phyloP scores from a whole-genome alignment of 129 eudicot species.

The Artemisia annua region DNA sequence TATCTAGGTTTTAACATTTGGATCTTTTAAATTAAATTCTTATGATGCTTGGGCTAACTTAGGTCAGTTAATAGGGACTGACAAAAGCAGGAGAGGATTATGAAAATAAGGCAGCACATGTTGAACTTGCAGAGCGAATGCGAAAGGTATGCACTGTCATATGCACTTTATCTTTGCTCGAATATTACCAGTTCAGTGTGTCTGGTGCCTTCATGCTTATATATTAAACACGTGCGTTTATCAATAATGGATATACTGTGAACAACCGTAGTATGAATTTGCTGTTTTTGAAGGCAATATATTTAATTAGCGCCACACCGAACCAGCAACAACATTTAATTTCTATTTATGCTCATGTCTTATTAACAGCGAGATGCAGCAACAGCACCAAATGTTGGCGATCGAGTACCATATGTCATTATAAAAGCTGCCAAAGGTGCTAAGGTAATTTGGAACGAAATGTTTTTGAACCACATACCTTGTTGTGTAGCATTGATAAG shows the following conservation, averaged over 20 bases:
- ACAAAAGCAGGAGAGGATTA: slow-evolving; percentile 96
- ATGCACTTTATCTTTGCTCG: not conserved
- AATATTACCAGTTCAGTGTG: slow-evolving; percentile 4
- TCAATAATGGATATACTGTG: not conserved
- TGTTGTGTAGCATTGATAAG: slow-evolving; percentile 3
- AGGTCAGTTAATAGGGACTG: slow-evolving; percentile 56
- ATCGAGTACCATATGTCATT: slow-evolving; percentile 97
- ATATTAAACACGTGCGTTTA: not conserved
- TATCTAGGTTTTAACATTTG: not conserved
- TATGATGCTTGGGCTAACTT: slow-evolving; percentile 19
- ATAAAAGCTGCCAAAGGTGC: slow-evolving; percentile 95
- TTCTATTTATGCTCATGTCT: slow-evolving; percentile 1
- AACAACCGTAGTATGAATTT: not conserved
- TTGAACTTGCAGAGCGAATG: slow-evolving; percentile 98
- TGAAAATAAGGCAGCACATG: slow-evolving; percentile 97
- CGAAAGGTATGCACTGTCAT: slow-evolving; percentile 58
- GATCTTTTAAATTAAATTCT: not conserved
- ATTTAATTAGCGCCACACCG: not conserved
- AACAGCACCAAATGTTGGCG: slow-evolving; percentile 96
- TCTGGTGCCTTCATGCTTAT: not conserved
- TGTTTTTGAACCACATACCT: slow-evolving; percentile 8
- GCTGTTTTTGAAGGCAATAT: not conserved
- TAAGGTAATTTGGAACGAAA: slow-evolving; percentile 53
- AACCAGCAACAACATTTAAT: not conserved
- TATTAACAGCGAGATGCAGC: slow-evolving; percentile 92